Base-by-base conservation (phyloP, 208 protist species). In the Trypanosoma boissoni region DNA sequence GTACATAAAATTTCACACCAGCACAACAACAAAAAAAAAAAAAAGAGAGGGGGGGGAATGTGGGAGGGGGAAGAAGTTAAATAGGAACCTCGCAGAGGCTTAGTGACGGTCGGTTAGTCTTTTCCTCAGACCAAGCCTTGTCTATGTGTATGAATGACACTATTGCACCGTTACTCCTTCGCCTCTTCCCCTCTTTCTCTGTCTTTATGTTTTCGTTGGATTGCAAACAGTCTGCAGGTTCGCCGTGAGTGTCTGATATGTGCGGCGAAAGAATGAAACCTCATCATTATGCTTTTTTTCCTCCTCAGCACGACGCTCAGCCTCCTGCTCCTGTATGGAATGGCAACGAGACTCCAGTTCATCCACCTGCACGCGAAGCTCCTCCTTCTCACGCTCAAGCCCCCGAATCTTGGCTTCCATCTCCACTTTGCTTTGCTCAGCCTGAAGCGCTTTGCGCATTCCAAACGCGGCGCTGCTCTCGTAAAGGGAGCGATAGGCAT, bases 371-470 rank as follows among this genome's bases (percentile, higher is more conserved):
- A 78, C 73, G 75, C 98, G 86, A 16, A 99, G 66, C 0, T 97
- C 91, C 20, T 94, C 86, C 62, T 98, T 98, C 58, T 98, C 94
- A 1, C 80, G 69, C 67, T 99, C 94, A 2, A 99, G 64, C 9
- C 80, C 72, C n/a, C 81, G 82, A 21, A 98, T 91, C 12, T 86
- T 93, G 8, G 85, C 74, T 78, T 98, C 89, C 69, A 99, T 85
- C 64, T 99, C 96, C 3, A 94, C 85, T 68, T 98, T 98, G 27
- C 83, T 86, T 75, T 98, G 94, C 75, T 99, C 97, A 0, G 96
- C 91, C 63, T 98, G 96, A 0, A 99, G 82, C 18, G 98, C 96
- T 74, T 99, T 99, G 62, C 98, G 88, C 95, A 94, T 99, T 76
- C 62, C 98, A 91, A 90, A 98, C 94, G 61, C 97, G 74, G 80